Evolutionary conservation across 2,329 filamentous ascomycete genomes (phyloP).

Genomic region (Sphaerulina musiva): DNA sequence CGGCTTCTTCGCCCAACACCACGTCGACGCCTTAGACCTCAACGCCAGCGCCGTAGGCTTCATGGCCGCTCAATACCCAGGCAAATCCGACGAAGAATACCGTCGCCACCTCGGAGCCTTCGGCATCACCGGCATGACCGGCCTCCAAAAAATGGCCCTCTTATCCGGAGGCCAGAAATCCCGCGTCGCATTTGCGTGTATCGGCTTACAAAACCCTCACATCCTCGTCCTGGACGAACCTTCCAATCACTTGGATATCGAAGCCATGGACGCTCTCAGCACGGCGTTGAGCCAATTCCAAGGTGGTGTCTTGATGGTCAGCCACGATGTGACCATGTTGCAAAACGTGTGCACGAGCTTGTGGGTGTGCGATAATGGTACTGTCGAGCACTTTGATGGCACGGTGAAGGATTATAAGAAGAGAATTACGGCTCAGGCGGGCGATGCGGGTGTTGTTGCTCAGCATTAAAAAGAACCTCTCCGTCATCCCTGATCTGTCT

Average conservation of each 20-base stretch:
- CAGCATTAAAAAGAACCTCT: constrained; percentile 27
- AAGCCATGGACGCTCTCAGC: constrained; percentile 90
- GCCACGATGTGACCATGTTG: constrained; percentile 93
- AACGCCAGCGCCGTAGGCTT: constrained; percentile 85
- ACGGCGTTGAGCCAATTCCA: constrained; percentile 79
- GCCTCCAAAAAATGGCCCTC: constrained; percentile 89
- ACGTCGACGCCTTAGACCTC: constrained; percentile 91
- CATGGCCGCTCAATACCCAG: constrained; percentile 89
- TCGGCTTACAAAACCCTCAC: constrained; percentile 88
- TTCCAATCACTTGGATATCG: constrained; percentile 97
- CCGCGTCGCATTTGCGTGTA: constrained; percentile 93
- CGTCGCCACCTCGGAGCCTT: constrained; percentile 86
- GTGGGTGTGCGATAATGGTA: constrained; percentile 94
- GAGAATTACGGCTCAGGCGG: constrained; percentile 66
- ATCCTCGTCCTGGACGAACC: constrained; percentile 97
- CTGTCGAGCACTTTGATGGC: constrained; percentile 87
- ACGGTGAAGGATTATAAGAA: constrained; percentile 98
- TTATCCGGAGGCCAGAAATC: constrained; percentile 97
- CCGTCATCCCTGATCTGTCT: too few species aligned
- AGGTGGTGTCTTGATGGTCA: constrained; percentile 96
- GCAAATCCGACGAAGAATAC: constrained; percentile 92
- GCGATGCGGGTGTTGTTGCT: constrained; percentile 69
- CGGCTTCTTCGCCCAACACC: constrained; percentile 97
- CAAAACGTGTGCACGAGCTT: constrained; percentile 90
- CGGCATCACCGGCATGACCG: constrained; percentile 84